Conservation (phyloP, 331 rosid genomes). For the Quercus phellos region DNA sequence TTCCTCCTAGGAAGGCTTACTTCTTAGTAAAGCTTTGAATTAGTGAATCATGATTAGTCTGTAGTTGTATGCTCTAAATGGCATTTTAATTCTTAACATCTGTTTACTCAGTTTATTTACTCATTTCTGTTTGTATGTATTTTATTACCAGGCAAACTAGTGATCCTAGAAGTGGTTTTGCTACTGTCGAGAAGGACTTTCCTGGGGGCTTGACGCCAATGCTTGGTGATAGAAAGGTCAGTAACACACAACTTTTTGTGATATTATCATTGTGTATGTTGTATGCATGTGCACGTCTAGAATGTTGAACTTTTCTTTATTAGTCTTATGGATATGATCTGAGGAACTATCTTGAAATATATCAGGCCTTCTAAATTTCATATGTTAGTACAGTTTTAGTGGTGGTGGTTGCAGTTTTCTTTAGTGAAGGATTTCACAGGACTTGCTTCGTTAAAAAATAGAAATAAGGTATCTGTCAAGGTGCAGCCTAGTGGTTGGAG, state of each 20-base stretch:
- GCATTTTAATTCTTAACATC: background rate
- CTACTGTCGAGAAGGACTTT: conserved; percentile 91
- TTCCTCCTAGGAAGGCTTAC: background rate
- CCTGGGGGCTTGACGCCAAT: conserved; percentile 96
- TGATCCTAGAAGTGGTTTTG: conserved; percentile 94
- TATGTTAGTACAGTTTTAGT: background rate
- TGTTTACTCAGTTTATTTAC: background rate
- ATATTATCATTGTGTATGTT: background rate
- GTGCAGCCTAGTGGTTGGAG: too few species aligned
- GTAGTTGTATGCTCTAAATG: background rate
- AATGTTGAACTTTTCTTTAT: background rate
- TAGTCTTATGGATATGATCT: background rate
- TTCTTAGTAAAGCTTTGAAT: background rate
- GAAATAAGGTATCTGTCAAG: too few species aligned
- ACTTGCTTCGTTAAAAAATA: background rate
- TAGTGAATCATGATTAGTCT: background rate
- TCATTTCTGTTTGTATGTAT: background rate
- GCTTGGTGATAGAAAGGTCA: conserved; percentile 97
- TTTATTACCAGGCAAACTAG: conserved; percentile 75
- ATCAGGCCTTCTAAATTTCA: too few species aligned
- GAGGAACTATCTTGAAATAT: background rate
- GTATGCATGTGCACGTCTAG: background rate
- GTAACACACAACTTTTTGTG: conserved; percentile 7
- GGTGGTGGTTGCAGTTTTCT: background rate
- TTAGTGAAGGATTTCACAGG: background rate